Evolutionary conservation across 2,329 filamentous ascomycete genomes (phyloP).

Genomic region (Apiospora kogelbergensis): DNA sequence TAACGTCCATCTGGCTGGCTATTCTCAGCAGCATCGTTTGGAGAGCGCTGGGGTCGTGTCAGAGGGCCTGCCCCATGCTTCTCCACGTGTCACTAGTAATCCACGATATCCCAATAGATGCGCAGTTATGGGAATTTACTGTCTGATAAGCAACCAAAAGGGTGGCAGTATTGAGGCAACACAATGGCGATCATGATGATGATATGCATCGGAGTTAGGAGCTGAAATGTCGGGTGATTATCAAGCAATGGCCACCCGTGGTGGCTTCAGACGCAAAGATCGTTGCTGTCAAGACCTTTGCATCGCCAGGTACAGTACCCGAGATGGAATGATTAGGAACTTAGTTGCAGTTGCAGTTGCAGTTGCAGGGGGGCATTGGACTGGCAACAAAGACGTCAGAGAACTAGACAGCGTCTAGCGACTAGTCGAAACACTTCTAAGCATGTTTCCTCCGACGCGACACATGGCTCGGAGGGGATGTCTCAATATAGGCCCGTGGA

Average conservation of each 20-base stretch:
- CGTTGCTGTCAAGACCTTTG: not conserved
- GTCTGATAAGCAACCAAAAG: not conserved
- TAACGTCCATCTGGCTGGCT: not conserved
- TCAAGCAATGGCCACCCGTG: not conserved
- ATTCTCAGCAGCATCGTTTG: not conserved
- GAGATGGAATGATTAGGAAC: not conserved
- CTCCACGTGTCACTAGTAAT: constrained; percentile 16
- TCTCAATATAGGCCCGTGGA: not conserved
- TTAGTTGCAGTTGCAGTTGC: constrained; percentile 1
- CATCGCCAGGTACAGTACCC: not conserved
- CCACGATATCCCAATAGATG: constrained; percentile 26
- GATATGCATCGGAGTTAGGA: not conserved
- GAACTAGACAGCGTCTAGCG: not conserved
- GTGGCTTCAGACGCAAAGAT: not conserved
- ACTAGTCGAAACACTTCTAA: not conserved
- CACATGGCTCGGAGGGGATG: not conserved
- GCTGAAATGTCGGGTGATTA: not conserved
- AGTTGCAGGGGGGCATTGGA: not conserved
- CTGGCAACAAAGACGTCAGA: too few species aligned
- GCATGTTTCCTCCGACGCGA: not conserved
- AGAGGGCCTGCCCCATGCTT: not conserved
- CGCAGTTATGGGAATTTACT: not conserved
- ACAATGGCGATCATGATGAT: not conserved
- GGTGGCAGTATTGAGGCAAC: not conserved
- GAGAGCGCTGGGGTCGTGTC: not conserved